Conservation (phyloP, 768 basidiomycete species). For the Hemileccinum rubropunctum region DNA sequence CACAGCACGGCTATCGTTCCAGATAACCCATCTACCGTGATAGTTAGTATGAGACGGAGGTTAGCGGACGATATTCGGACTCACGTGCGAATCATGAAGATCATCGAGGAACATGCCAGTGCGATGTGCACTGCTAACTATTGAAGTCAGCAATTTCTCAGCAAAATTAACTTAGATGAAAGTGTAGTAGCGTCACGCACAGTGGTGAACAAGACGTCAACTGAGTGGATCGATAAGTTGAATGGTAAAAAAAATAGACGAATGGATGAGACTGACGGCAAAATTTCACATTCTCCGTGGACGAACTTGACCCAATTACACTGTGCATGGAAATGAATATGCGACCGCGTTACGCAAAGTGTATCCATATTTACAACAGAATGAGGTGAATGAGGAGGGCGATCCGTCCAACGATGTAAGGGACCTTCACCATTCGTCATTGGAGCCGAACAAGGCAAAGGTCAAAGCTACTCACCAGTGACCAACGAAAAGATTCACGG, state of each 20-base stretch:
- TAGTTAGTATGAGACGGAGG: background rate
- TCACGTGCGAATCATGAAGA: slow-evolving; percentile 26
- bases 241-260: background rate
- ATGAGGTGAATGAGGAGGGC: no score
- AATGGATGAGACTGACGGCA: slow-evolving; percentile 12
- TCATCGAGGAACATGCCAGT: slow-evolving; percentile 20
- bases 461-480: no score
- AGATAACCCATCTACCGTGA: slow-evolving; percentile 16
- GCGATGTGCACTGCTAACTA: slow-evolving; percentile 6
- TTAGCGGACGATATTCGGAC: slow-evolving; percentile 6
- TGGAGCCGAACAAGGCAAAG: no score
- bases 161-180: no score
- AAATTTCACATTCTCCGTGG: background rate
- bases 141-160: background rate
- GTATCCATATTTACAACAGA: slow-evolving; percentile 7
- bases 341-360: background rate
- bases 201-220: background rate
- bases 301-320: background rate
- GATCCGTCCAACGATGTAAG: no score
- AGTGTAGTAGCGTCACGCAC: background rate
- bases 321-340: slow-evolving; percentile 2
- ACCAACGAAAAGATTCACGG: no score
- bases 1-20: slow-evolving; percentile 17
- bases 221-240: slow-evolving; percentile 9
- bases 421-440: no score